Conservation (phyloP, 2,329 filamentous ascomycete species). For the Colletotrichum ledebouriae region DNA sequence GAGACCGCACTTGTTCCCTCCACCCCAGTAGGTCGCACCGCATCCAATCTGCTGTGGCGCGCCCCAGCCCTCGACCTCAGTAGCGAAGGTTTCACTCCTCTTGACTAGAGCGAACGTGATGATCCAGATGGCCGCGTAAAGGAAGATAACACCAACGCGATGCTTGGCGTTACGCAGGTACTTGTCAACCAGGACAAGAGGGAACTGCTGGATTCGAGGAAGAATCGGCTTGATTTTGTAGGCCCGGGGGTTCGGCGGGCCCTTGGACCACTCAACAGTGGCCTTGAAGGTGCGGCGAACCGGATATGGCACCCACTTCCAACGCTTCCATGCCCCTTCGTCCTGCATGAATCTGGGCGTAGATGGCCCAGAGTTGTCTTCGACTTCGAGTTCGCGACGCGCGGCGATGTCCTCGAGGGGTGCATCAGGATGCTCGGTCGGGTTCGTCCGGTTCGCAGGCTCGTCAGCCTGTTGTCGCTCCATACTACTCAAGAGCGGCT, state of each 20-base stretch:
- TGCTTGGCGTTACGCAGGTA: slow-evolving; percentile 72
- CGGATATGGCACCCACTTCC: slow-evolving; percentile 72
- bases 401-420: slow-evolving; percentile 53
- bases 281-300: slow-evolving; percentile 61
- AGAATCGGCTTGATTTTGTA: slow-evolving; percentile 72
- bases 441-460: slow-evolving; percentile 39
- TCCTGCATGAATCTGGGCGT: slow-evolving; percentile 74
- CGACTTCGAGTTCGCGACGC: slow-evolving; percentile 61
- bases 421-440: slow-evolving; percentile 56
- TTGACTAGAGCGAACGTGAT: slow-evolving; percentile 78
- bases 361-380: slow-evolving; percentile 57
- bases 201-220: slow-evolving; percentile 75
- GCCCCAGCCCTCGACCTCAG: slow-evolving; percentile 77
- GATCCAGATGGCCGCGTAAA: slow-evolving; percentile 76
- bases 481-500: slow-evolving; percentile 56
- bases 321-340: slow-evolving; percentile 62
- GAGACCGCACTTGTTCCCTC: slow-evolving; percentile 79
- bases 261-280: slow-evolving; percentile 64
- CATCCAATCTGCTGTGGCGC: slow-evolving; percentile 76
- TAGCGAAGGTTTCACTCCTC: slow-evolving; percentile 69
- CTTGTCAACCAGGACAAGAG: slow-evolving; percentile 72
- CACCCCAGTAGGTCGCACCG: slow-evolving; percentile 76
- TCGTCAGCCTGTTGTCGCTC: slow-evolving; percentile 49
- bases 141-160: slow-evolving; percentile 69
- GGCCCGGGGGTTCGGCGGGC: slow-evolving; percentile 66